phyloP scores from a whole-genome alignment of 83 land plant genomes.

The Larix sibirica region DNA sequence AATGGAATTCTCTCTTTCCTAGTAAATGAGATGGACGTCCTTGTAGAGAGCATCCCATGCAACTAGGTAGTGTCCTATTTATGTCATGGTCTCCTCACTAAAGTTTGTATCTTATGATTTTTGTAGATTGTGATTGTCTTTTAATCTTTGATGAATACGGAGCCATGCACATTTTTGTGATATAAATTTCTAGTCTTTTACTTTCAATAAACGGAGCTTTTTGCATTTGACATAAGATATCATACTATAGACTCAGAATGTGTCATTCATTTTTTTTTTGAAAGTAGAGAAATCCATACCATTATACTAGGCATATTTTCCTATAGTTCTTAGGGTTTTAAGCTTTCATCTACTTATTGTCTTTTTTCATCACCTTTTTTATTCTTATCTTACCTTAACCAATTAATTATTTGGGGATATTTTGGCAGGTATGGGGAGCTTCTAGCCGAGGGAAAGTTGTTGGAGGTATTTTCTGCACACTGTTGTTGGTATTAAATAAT shows the following conservation, averaged over 20 bases:
- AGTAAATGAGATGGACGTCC: neutral
- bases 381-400: neutral
- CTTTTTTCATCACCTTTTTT: neutral
- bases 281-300: neutral
- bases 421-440: slow-evolving; percentile 59
- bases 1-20: no score
- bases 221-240: neutral
- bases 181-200: no score
- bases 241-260: no score
- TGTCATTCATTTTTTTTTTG: no score
- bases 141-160: neutral
- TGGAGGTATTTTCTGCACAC: slow-evolving; percentile 45
- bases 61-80: neutral
- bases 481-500: no score
- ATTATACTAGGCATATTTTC: neutral
- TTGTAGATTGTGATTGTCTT: neutral
- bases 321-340: neutral
- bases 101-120: neutral
- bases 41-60: neutral
- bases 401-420: neutral
- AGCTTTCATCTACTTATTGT: neutral
- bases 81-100: neutral
- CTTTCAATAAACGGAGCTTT: no score
- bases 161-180: neutral
- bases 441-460: slow-evolving; percentile 52